Evolutionary conservation across 1,139 yeast genomes (phyloP), one percentile per base, ranked within the genome.

Genomic region (Pichia sp.): DNA sequence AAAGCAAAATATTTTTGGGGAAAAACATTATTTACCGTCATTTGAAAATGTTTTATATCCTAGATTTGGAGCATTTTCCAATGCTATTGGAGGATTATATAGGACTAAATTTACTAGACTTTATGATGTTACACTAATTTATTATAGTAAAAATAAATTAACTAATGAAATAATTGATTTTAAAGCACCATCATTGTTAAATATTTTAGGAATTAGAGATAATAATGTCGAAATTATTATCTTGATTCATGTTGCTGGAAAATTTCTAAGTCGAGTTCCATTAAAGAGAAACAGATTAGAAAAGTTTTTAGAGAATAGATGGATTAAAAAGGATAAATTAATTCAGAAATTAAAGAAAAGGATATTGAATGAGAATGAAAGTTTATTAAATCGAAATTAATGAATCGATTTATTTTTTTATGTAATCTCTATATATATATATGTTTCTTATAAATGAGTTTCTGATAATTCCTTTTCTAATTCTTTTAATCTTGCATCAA

Each of bases 271-370:
- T n/a, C 65, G 75, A 48, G 62, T 86, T 4, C 83, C 86, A 0
- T 53, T 63, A 10, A 80, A 76, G 53, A 69, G 78, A 43, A 66
- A 70, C 39, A 76, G 74, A 53, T 53, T 83, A 39, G 92, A 85
- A 56, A 78, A 76, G 60, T 86, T 89, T 83, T 61, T 87, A 18
- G 95, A 87, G 61, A 70, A 70, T 44, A 66, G 71, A 38, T 87
- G 95, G 95, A 65, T 67, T n/a, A 78, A 75, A 45, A 86, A 86
- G 60, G 95, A 86, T 58, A 70, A 63, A 49, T 54, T 71, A 42
- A 68, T 76, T 31, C 64, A 64, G 6, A 61, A 62, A 38, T 63
- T 55, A 67, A 52, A 70, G 66, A 50, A 59, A 56, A 44, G 67
- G 66, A 48, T 61, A 70, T 10, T 56, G 42, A 44, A 48, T 42